These are phyloP conservation scores for Trypanosoma theileri DNA, from an alignment of 208 protist species.

Conservation along the genomic window DNA sequence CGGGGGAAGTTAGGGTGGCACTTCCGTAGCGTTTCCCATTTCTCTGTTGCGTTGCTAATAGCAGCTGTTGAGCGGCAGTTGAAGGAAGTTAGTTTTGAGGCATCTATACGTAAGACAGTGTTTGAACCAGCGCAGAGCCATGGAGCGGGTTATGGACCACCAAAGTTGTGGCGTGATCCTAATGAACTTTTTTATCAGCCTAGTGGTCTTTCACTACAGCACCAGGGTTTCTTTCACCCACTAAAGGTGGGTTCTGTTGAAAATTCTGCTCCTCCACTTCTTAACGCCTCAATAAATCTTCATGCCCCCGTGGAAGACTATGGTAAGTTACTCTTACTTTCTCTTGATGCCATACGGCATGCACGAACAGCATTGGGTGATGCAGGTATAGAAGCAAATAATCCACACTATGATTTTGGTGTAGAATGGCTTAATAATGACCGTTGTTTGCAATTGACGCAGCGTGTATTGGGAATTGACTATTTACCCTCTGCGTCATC, in stretches of 20 bases:
- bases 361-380: slow-evolving; percentile 47
- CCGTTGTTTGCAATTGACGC: slow-evolving; percentile 38
- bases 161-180: slow-evolving; percentile 73
- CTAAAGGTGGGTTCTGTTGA: slow-evolving; percentile 32
- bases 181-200: slow-evolving; percentile 85
- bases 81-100: slow-evolving; percentile 60
- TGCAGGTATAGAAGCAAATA: background rate
- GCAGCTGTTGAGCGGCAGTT: slow-evolving; percentile 77
- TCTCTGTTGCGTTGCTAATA: slow-evolving; percentile 69
- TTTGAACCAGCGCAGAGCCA: slow-evolving; percentile 72
- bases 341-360: slow-evolving; percentile 70
- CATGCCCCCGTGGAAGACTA: slow-evolving; percentile 81
- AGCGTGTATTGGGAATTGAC: slow-evolving; percentile 33
- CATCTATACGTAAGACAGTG: slow-evolving; percentile 53
- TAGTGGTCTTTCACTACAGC: slow-evolving; percentile 63
- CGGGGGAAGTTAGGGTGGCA: slow-evolving; percentile 11
- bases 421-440: slow-evolving; percentile 45
- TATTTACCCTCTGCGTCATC: slow-evolving; percentile 55
- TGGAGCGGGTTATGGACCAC: slow-evolving; percentile 64
- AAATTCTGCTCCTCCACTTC: slow-evolving; percentile 62
- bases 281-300: slow-evolving; percentile 79
- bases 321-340: slow-evolving; percentile 75
- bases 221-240: slow-evolving; percentile 47
- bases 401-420: slow-evolving; percentile 69
- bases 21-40: slow-evolving; percentile 47